Base-by-base conservation (phyloP, 1,139 yeast species). In the Saccharomycopsis phalli region DNA sequence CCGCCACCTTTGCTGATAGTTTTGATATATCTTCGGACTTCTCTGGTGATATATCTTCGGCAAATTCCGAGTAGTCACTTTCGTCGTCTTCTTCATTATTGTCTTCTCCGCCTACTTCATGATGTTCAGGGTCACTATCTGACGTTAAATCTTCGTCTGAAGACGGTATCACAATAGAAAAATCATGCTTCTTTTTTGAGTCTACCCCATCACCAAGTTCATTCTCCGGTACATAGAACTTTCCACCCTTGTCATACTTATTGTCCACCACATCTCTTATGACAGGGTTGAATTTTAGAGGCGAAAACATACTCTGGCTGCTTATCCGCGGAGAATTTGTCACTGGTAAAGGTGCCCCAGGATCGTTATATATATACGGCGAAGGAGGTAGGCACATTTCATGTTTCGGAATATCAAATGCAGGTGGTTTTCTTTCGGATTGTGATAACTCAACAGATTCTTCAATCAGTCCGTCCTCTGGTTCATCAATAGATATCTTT, bases 201-300 rank as follows among this genome's bases (percentile, higher is more conserved):
- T n/a, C n/a, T n/a, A n/a, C n/a, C n/a, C n/a, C n/a, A n/a, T n/a
- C n/a, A n/a, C n/a, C n/a, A n/a, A n/a, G n/a, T 22, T 33, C 46
- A 4, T 49, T 44, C 2, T 45, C 49, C 2, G 46, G 50, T 6
- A 78, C 83, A 53, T 77, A 83, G 53, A 81, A 86, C 52, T 84
- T 81, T 2, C 95, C 95, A 4, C 95, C 95, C 51, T 73, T 72
- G 5, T 83, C 81, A 51, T 86, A 86, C 53, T 86, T 86, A 42
- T 82, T 76, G 55, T 86, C 95, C 21, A 86, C 78, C 46, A 74
- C 76, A 38, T 75, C 73, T 47, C 76, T 76, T 39, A 84, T 83
- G 27, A 78, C 71, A 0, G 94, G 93, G 51, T 83, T 82, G 59
- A 86, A 86, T 33, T 71, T 68, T 27, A 86, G 65, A 0, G 95